Evolutionary conservation across 495 filamentous ascomycete species (phyloP).

Genomic region (Hyaloscypha finlandica): DNA sequence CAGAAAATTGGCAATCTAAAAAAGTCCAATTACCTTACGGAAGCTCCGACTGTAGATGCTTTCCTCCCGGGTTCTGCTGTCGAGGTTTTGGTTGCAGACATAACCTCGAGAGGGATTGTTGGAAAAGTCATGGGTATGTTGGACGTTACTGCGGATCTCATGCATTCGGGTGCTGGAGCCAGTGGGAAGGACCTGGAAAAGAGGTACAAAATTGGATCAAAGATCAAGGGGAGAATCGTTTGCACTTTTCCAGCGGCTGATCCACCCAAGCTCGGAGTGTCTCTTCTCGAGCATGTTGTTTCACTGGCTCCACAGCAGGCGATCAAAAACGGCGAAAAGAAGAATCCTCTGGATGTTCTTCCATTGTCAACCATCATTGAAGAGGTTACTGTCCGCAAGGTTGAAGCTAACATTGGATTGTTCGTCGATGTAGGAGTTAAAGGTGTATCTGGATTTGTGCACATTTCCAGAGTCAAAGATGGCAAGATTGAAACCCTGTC

Average conservation of each 20-base stretch:
- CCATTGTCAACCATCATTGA: slow-evolving; percentile 76
- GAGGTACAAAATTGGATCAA: slow-evolving; percentile 76
- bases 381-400: slow-evolving; percentile 71
- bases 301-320: slow-evolving; percentile 50
- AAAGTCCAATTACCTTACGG: slow-evolving; percentile 64
- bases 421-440: slow-evolving; percentile 78
- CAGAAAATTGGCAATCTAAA: slow-evolving; percentile 64
- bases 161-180: slow-evolving; percentile 78
- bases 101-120: slow-evolving; percentile 54
- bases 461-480: slow-evolving; percentile 89
- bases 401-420: slow-evolving; percentile 75
- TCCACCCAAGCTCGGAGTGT: slow-evolving; percentile 80
- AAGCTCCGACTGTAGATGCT: slow-evolving; percentile 84
- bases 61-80: slow-evolving; percentile 89
- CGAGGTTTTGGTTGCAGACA: slow-evolving; percentile 79
- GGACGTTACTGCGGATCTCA: slow-evolving; percentile 83
- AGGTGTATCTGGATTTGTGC: slow-evolving; percentile 80
- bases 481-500: slow-evolving; percentile 80
- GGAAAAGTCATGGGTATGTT: slow-evolving; percentile 93
- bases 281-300: slow-evolving; percentile 79
- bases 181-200: slow-evolving; percentile 64
- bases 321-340: slow-evolving; percentile 39
- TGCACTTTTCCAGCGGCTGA: slow-evolving; percentile 80
- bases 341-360: slow-evolving; percentile 54
- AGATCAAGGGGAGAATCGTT: slow-evolving; percentile 82